These are phyloP conservation scores for Podila epigama DNA, from an alignment of 192 early-diverging fungal genomes.

Conservation along the genomic window DNA sequence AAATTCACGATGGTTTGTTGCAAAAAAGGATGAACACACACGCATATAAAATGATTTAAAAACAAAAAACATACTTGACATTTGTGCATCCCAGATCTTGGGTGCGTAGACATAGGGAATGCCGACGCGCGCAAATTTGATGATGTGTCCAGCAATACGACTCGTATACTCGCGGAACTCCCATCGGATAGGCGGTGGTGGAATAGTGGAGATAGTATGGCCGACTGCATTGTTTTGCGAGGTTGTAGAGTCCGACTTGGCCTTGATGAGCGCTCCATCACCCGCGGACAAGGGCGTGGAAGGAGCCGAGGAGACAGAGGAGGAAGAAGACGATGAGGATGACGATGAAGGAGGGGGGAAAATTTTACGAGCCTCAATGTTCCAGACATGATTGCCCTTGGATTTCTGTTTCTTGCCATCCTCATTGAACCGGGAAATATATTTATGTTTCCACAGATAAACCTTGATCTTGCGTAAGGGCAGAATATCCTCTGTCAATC, in stretches of 20 bases:
- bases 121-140: slow-evolving; percentile 70
- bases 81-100: slow-evolving; percentile 79
- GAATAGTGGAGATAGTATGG: background rate
- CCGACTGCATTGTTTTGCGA: background rate
- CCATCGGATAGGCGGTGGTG: slow-evolving; percentile 56
- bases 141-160: slow-evolving; percentile 69
- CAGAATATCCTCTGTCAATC: slow-evolving; percentile 69
- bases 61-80: slow-evolving; percentile 53
- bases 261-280: background rate
- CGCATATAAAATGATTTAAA: background rate
- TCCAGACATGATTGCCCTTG: slow-evolving; percentile 84
- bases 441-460: slow-evolving; percentile 76
- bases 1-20: background rate
- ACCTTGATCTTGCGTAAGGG: slow-evolving; percentile 72
- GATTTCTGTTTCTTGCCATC: slow-evolving; percentile 82
- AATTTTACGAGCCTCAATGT: slow-evolving; percentile 80
- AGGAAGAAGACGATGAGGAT: background rate
- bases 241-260: background rate
- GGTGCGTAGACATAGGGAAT: slow-evolving; percentile 72
- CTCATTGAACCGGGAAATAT: slow-evolving; percentile 83
- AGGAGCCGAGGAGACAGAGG: background rate
- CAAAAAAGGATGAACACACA: background rate
- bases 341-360: slow-evolving; percentile 42
- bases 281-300: background rate
- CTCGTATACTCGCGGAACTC: slow-evolving; percentile 77